Conservation (phyloP, 2,329 filamentous ascomycete genomes). For the Botrytis sinoallii region DNA sequence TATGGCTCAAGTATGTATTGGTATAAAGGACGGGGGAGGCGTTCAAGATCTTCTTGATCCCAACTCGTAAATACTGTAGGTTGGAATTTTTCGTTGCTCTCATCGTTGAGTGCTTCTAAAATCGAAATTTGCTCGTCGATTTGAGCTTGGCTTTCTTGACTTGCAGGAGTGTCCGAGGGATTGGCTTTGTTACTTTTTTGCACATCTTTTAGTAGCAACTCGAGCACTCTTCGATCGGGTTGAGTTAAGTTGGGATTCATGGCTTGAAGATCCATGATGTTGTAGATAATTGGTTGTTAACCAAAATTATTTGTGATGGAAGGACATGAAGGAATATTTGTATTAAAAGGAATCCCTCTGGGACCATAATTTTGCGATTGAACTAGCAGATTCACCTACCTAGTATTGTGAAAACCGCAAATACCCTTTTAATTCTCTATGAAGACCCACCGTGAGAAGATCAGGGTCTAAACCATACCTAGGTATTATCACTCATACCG, state of each 20-base stretch:
- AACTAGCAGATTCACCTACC: conserved; percentile 7
- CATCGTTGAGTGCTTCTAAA: conserved; percentile 20
- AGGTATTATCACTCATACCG: not conserved
- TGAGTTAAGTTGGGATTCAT: conserved; percentile 17
- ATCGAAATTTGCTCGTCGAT: conserved; percentile 16
- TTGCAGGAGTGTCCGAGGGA: not conserved
- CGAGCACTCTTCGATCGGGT: conserved; percentile 18
- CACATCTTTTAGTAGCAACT: conserved; percentile 14
- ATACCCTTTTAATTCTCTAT: not conserved
- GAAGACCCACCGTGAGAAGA: conserved; percentile 2
- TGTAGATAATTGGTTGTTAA: conserved; percentile 4
- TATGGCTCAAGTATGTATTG: conserved; percentile 23
- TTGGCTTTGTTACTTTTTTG: not conserved
- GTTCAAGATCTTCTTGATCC: conserved; percentile 26
- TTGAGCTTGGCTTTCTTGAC: conserved; percentile 4
- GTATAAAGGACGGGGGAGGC: conserved; percentile 22
- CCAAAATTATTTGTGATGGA: not conserved
- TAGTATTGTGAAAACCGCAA: not conserved
- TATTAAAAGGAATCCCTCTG: not conserved
- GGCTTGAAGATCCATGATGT: conserved; percentile 18
- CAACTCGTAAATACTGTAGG: conserved; percentile 29
- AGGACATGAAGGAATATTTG: conserved; percentile 9
- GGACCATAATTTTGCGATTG: conserved; percentile 13
- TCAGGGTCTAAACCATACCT: not conserved
- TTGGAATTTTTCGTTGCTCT: conserved; percentile 25